A percentile compares a stretch with the other conserved stretches of the same genome.
Conservation (phyloP, 2,329 filamentous ascomycete genomes). For the Blumeriella jaapii region DNA sequence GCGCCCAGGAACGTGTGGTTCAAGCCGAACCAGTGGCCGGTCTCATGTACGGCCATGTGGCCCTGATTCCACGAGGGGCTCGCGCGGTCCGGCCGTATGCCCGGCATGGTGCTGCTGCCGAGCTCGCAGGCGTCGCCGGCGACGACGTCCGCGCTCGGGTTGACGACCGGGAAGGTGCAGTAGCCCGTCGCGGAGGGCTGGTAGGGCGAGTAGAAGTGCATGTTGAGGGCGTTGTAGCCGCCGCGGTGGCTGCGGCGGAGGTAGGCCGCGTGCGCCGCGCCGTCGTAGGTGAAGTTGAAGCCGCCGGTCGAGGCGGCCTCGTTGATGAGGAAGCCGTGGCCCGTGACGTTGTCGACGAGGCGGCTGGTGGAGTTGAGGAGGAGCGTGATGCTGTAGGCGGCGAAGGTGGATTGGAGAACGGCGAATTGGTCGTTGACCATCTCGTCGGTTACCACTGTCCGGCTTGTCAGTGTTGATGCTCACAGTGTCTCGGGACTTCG, state of each 20-base stretch:
- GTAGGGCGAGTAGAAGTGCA: slow-evolving; percentile 3
- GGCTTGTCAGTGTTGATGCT: too few relatives aligned
- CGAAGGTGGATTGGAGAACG: neutral
- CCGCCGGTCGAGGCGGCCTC: neutral
- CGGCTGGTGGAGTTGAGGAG: slow-evolving; percentile 1
- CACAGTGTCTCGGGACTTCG: too few relatives aligned
- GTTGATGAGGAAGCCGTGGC: slow-evolving; percentile 1
- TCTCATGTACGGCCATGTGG: slow-evolving; percentile 4
- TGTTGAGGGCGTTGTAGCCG: slow-evolving; percentile 2
- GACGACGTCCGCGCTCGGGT: neutral
- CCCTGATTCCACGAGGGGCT: neutral
- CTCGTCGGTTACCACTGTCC: slow-evolving; percentile 1
- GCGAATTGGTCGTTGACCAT: slow-evolving; percentile 1
- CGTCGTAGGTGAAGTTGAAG: neutral
- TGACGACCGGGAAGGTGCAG: slow-evolving; percentile 1
- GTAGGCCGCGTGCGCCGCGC: neutral
- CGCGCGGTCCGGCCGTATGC: neutral
- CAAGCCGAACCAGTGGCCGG: slow-evolving; percentile 5
- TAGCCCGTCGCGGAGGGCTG: neutral
- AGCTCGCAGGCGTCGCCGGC: neutral
- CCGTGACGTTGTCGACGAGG: slow-evolving; percentile 2
- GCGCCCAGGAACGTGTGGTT: slow-evolving; percentile 4
- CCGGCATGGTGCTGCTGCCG: slow-evolving; percentile 1
- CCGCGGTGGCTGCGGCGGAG: neutral
- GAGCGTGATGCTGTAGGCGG: neutral